These are phyloP conservation scores for Dryadomyces quercus-mongolicae DNA, from an alignment of 2,329 filamentous ascomycete species.

Conservation along the genomic window DNA sequence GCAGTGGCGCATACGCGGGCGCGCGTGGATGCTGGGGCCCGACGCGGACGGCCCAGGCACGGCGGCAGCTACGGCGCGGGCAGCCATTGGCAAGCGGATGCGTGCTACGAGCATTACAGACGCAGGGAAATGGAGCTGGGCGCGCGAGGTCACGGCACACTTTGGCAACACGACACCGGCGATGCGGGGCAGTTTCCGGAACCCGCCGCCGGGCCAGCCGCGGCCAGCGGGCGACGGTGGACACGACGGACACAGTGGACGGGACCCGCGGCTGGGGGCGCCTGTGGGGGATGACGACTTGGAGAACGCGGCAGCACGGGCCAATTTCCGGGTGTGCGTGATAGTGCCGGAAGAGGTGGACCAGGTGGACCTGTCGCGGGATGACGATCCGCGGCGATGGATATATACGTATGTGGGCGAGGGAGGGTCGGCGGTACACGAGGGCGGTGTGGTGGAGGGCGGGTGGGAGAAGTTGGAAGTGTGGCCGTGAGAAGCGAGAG, in stretches of 20 bases:
- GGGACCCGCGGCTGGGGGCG: constrained; percentile 34
- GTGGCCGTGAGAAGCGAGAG: constrained; percentile 40
- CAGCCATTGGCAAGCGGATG: constrained; percentile 44
- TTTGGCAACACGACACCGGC: constrained; percentile 80
- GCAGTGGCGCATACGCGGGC: constrained; percentile 78
- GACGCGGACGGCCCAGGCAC: constrained; percentile 35
- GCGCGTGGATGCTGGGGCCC: constrained; percentile 60
- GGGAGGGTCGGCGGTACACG: constrained; percentile 20
- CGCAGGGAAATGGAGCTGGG: constrained; percentile 55
- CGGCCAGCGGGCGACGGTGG: constrained; percentile 29
- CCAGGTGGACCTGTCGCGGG: constrained; percentile 57
- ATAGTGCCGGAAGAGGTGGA: constrained; percentile 72
- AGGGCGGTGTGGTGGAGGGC: constrained; percentile 24
- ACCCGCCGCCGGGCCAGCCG: constrained; percentile 55
- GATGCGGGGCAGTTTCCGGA: constrained; percentile 67
- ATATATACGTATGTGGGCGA: constrained; percentile 47
- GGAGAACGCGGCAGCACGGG: constrained; percentile 56
- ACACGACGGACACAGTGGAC: constrained; percentile 20
- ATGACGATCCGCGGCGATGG: constrained; percentile 50
- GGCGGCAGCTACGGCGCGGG: constrained; percentile 58
- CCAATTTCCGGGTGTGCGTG: constrained; percentile 73
- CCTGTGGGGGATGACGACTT: constrained; percentile 57
- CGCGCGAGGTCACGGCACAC: constrained; percentile 66
- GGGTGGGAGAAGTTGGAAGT: constrained; percentile 59
- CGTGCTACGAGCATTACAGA: constrained; percentile 23